Conservation (phyloP, 2,329 filamentous ascomycete genomes). For the Beauveria brongniartii region DNA sequence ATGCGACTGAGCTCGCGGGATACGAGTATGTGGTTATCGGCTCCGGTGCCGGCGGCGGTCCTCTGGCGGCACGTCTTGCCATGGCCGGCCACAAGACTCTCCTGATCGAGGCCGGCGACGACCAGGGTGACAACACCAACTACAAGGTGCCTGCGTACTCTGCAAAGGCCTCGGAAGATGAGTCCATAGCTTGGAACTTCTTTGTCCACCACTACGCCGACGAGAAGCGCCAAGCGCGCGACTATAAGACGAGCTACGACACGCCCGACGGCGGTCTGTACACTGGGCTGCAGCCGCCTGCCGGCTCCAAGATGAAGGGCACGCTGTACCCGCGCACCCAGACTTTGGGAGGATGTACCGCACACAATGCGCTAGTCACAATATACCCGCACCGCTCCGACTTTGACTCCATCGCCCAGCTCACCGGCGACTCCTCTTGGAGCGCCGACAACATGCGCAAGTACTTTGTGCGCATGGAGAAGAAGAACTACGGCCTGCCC, state of each 20-base stretch:
- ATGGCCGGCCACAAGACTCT: conserved; percentile 50
- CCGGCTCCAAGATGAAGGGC: conserved; percentile 42
- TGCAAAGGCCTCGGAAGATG: conserved; percentile 45
- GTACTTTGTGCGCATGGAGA: conserved; percentile 47
- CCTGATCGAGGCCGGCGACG: conserved; percentile 53
- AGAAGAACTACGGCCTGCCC: conserved; percentile 40
- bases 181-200: conserved; percentile 52
- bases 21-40: conserved; percentile 59
- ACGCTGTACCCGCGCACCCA: conserved; percentile 50
- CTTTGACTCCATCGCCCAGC: conserved; percentile 41
- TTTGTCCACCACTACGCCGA: conserved; percentile 55
- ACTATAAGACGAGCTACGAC: conserved; percentile 52
- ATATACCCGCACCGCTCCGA: conserved; percentile 45
- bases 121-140: conserved; percentile 40
- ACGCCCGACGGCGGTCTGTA: conserved; percentile 43
- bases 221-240: conserved; percentile 40
- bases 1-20: conserved; percentile 19
- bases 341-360: conserved; percentile 48
- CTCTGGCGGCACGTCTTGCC: conserved; percentile 51
- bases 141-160: conserved; percentile 48
- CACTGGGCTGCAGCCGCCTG: conserved; percentile 44
- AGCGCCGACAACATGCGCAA: conserved; percentile 47
- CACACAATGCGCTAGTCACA: conserved; percentile 46
- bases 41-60: conserved; percentile 50
- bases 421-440: conserved; percentile 52